phyloP scores from a whole-genome alignment of 1,284 basidiomycete genomes.

The Tilletia caries region DNA sequence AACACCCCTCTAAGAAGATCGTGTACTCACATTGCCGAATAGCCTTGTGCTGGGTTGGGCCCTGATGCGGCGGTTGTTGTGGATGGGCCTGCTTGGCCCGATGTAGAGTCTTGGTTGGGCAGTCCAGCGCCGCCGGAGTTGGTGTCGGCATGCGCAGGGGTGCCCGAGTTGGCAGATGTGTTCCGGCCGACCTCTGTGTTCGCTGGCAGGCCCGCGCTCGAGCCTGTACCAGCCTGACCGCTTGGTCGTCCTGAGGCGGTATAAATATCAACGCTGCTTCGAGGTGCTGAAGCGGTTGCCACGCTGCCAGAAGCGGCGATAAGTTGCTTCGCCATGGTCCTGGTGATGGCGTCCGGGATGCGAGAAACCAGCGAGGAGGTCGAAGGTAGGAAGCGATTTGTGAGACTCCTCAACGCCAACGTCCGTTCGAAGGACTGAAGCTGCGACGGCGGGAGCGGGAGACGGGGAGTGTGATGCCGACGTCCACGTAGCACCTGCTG shows the following conservation, averaged over 20 bases:
- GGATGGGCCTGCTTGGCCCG: not conserved
- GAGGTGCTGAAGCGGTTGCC: not conserved
- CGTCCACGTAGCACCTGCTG: not conserved
- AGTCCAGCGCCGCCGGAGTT: not conserved
- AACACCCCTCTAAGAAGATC: no score
- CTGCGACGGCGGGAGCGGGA: not conserved
- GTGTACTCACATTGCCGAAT: conserved; percentile 58
- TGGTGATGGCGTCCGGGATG: not conserved
- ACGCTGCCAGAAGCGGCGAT: not conserved
- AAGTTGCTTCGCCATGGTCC: not conserved
- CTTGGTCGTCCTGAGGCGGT: not conserved
- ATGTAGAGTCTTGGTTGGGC: not conserved
- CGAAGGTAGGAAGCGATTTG: conserved; percentile 13
- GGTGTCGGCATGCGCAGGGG: not conserved
- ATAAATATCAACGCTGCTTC: not conserved
- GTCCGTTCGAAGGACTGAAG: conserved; percentile 17
- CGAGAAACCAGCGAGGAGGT: not conserved
- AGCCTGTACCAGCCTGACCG: no score
- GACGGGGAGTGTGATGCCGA: not conserved
- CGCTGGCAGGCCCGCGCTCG: no score
- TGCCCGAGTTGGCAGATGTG: not conserved
- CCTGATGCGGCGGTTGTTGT: not conserved
- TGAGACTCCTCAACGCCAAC: not conserved
- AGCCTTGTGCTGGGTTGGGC: not conserved
- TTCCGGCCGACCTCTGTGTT: not conserved